Conservation (phyloP, 306 rosid genomes). For the Fragaria vesca region DNA sequence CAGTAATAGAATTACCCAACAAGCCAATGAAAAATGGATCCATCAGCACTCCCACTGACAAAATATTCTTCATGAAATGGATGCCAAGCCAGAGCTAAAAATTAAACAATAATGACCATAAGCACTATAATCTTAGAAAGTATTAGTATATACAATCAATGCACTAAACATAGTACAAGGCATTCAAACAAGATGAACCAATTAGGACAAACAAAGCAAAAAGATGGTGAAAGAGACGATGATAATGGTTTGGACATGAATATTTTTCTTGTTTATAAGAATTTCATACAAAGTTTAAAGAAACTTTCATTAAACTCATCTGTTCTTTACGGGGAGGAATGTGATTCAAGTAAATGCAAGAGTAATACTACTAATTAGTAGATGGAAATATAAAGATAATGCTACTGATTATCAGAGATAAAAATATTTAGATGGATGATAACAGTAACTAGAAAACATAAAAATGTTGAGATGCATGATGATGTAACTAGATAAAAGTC, state of each 20-base stretch:
- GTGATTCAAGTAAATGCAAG: background rate
- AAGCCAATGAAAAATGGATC: constrained; percentile 98
- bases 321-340: background rate
- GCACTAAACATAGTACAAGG: background rate
- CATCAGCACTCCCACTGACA: constrained; percentile 96
- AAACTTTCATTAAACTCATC: background rate
- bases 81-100: constrained; percentile 95
- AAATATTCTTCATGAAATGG: constrained; percentile 98
- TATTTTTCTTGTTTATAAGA: background rate
- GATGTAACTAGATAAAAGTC: background rate
- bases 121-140: constrained; percentile 27
- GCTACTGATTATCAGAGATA: background rate
- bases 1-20: constrained; percentile 63
- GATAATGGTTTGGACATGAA: background rate
- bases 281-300: background rate
- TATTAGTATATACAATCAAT: constrained; percentile 7
- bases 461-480: background rate
- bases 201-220: background rate
- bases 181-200: background rate
- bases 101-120: constrained; percentile 26
- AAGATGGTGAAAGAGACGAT: background rate
- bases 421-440: background rate
- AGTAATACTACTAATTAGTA: background rate
- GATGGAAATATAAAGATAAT: too few relatives aligned
- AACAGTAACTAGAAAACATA: background rate